phyloP scores from a whole-genome alignment of 306 rosid species.

The Quercus rubra region DNA sequence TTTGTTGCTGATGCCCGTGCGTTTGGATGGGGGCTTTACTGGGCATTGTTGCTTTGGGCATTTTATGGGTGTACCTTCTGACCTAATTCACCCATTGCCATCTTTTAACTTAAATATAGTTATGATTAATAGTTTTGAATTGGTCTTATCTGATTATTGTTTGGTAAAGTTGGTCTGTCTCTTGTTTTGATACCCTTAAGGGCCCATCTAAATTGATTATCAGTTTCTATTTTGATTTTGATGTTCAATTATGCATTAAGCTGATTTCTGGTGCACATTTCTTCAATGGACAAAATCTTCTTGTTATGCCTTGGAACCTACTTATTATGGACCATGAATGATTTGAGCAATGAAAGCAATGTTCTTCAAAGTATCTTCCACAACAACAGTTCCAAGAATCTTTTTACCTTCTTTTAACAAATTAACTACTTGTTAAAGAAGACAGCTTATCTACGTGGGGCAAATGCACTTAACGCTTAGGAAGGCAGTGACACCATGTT shows the following conservation, averaged over 20 bases:
- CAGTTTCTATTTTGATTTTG: neutral
- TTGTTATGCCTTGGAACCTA: no score
- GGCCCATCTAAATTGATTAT: neutral
- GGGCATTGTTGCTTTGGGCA: slow-evolving; percentile 31
- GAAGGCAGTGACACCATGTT: no score
- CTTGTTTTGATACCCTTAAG: neutral
- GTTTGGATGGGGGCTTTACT: slow-evolving; percentile 33
- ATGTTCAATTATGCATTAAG: neutral
- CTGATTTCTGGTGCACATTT: neutral
- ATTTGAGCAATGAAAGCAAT: no score
- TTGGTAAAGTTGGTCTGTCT: neutral
- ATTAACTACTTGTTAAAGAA: no score
- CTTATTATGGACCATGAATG: no score
- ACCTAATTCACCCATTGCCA: slow-evolving; percentile 15
- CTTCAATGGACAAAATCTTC: neutral
- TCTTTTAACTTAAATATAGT: slow-evolving; percentile 16
- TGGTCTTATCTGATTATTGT: neutral
- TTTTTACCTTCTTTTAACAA: no score
- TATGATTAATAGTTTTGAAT: slow-evolving; percentile 16
- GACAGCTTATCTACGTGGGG: no score
- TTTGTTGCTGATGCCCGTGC: slow-evolving; percentile 28
- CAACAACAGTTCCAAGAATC: no score
- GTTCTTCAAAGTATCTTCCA: no score
- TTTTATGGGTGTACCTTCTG: slow-evolving; percentile 28
- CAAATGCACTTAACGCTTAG: no score